phyloP scores from a whole-genome alignment of 139 green algal genomes.

The Spirogloea muscicola region DNA sequence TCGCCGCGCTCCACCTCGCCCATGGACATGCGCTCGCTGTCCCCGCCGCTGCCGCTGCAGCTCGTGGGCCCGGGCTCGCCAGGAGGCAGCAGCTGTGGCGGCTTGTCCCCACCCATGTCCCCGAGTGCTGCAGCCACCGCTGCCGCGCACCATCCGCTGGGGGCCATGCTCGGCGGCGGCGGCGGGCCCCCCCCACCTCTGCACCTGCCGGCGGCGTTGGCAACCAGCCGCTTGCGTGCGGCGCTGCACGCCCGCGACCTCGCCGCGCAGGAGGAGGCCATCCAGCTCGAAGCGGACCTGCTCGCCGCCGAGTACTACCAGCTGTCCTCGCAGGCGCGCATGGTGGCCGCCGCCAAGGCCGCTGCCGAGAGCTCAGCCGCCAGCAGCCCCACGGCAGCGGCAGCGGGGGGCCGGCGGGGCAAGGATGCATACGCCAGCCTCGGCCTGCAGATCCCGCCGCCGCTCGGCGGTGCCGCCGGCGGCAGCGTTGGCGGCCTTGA shows the following conservation, averaged over 20 bases:
- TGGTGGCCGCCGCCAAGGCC: background rate
- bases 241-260: conserved; percentile 24
- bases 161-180: no score
- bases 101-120: no score
- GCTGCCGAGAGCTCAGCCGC: background rate
- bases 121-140: no score
- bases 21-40: conserved; percentile 41
- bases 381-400: background rate
- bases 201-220: conserved; percentile 4
- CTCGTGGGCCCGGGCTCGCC: no score
- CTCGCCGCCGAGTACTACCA: background rate
- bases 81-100: no score
- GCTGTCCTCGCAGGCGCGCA: background rate
- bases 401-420: background rate
- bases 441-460: conserved; percentile 20
- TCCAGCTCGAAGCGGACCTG: background rate
- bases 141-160: no score
- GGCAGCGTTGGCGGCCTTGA: no score
- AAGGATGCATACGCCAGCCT: conserved; percentile 2
- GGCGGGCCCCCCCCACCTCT: no score
- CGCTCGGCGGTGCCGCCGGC: no score
- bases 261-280: conserved; percentile 10
- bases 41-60: no score
- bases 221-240: conserved; percentile 11
- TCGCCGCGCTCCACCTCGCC: conserved; percentile 26